These are phyloP conservation scores for Termitomyces sp. DNA, from an alignment of 768 basidiomycete species.

Conservation along the genomic window DNA sequence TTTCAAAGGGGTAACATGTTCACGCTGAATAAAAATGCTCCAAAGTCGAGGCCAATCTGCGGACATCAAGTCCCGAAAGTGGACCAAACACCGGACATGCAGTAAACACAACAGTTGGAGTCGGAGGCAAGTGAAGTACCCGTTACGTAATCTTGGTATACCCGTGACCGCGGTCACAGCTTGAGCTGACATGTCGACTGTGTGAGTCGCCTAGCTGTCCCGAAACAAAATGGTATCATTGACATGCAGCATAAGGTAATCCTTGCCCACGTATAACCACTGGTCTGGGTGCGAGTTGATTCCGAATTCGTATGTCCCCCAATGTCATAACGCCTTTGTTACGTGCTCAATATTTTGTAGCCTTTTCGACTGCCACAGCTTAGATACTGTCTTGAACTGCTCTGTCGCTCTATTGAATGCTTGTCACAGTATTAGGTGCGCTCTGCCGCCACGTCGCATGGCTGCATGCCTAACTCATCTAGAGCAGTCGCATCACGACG, in stretches of 20 bases:
- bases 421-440: background rate
- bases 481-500: background rate
- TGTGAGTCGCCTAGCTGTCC: background rate
- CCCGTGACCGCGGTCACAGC: no score
- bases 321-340: background rate
- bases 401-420: background rate
- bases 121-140: no score
- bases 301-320: background rate
- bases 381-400: background rate
- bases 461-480: background rate
- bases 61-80: no score
- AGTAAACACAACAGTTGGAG: no score
- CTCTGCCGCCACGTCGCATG: background rate
- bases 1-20: no score
- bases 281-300: background rate
- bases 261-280: background rate
- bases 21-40: no score
- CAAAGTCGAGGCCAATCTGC: no score
- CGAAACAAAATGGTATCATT: no score
- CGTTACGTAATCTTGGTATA: no score
- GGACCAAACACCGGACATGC: no score
- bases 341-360: background rate
- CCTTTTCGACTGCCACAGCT: background rate
- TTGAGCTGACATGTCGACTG: background rate
- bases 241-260: background rate